Conservation (phyloP, 2,329 filamentous ascomycete species). For the Ambrosiella cleistominuta region DNA sequence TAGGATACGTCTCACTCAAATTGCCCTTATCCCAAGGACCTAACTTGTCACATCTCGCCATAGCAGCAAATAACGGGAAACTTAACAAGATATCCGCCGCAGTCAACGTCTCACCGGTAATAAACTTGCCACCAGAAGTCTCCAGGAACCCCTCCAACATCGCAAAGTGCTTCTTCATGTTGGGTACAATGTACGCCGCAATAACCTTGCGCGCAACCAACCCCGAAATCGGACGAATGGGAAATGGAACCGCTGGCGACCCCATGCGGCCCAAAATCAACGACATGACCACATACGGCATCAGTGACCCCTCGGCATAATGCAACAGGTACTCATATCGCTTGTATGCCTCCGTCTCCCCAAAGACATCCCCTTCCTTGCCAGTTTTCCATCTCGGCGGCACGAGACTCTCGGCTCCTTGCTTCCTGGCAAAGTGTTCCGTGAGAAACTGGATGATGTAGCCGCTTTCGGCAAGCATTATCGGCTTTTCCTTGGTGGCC, state of each 20-base stretch:
- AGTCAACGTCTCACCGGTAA: constrained; percentile 32
- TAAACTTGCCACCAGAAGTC: constrained; percentile 28
- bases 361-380: constrained; percentile 37
- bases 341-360: constrained; percentile 43
- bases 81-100: constrained; percentile 37
- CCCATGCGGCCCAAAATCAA: constrained; percentile 40
- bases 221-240: constrained; percentile 33
- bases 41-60: constrained; percentile 9
- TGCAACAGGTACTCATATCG: constrained; percentile 56
- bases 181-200: constrained; percentile 28
- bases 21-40: constrained; percentile 7
- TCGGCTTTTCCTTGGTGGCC: constrained; percentile 20
- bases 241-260: constrained; percentile 30
- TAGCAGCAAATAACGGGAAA: constrained; percentile 31
- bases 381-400: constrained; percentile 39
- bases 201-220: constrained; percentile 27
- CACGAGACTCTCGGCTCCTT: constrained; percentile 24
- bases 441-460: constrained; percentile 68
- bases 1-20: constrained; percentile 9
- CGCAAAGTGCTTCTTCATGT: constrained; percentile 28
- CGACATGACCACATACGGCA: constrained; percentile 49
- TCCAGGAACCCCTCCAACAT: constrained; percentile 33
- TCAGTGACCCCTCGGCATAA: constrained; percentile 70
- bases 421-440: constrained; percentile 34
- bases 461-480: constrained; percentile 65